These are phyloP conservation scores for Fusarium sp. DNA, from an alignment of 2,329 filamentous ascomycete genomes.

Conservation along the genomic window DNA sequence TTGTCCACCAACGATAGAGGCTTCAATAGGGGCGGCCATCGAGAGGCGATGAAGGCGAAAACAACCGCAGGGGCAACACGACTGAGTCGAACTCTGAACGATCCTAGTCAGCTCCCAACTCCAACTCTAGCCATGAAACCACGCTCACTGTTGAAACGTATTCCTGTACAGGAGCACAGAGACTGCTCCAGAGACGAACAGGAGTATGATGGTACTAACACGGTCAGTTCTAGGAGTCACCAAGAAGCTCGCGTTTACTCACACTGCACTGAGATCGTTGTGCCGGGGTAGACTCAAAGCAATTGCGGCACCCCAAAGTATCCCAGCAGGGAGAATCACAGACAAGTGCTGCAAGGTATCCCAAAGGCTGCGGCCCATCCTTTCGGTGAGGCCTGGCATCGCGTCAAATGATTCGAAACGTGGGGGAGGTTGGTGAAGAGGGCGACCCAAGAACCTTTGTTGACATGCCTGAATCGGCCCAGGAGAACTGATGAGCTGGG, in stretches of 20 bases:
- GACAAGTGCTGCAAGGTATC: constrained; percentile 3
- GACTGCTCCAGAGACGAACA: constrained; percentile 26
- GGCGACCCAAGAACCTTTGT: background rate
- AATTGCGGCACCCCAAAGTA: constrained; percentile 30
- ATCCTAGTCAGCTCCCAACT: constrained; percentile 27
- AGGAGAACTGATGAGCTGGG: background rate
- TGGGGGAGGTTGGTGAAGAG: background rate
- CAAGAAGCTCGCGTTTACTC: constrained; percentile 7
- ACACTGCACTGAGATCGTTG: constrained; percentile 27
- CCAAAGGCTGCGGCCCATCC: background rate
- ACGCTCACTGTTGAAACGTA: constrained; percentile 34
- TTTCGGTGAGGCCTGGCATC: constrained; percentile 14
- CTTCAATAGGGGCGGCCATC: background rate
- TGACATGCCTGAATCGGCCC: background rate
- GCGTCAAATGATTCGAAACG: background rate
- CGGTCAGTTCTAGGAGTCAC: constrained; percentile 16
- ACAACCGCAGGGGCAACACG: constrained; percentile 15
- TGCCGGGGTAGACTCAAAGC: constrained; percentile 26
- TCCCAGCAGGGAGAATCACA: constrained; percentile 26
- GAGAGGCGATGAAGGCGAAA: constrained; percentile 15
- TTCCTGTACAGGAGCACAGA: constrained; percentile 21
- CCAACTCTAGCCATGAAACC: background rate
- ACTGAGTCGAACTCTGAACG: constrained; percentile 31
- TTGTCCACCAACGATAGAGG: constrained; percentile 3
- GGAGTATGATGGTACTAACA: constrained; percentile 21